Percentiles rank a stretch among this genome's conserved stretches.
phyloP scores from a whole-genome alignment of 768 basidiomycete species.

The Thelephora ganbajun region DNA sequence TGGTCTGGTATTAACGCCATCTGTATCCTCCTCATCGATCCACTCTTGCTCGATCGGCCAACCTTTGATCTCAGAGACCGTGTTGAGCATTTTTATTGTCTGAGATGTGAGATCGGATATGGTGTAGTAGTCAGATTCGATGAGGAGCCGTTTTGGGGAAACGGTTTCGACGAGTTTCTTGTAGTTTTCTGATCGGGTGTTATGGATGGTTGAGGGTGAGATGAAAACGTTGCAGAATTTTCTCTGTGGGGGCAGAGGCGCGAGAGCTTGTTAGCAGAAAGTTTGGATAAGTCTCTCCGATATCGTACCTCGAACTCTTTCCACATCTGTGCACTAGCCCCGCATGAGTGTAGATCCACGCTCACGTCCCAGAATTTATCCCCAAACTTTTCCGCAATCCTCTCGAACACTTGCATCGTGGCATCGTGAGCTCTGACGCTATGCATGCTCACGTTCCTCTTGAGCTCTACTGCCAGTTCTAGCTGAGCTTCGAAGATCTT shows the following conservation, averaged over 20 bases:
- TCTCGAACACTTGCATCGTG: slow-evolving; percentile 51
- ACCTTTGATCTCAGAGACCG: slow-evolving; percentile 60
- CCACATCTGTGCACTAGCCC: slow-evolving; percentile 69
- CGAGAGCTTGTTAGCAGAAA: not conserved
- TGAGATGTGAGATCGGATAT: slow-evolving; percentile 39
- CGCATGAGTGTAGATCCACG: slow-evolving; percentile 85
- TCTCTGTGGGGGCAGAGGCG: slow-evolving; percentile 27
- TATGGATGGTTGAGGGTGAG: slow-evolving; percentile 80
- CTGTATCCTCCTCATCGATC: slow-evolving; percentile 16
- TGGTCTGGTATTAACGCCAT: slow-evolving; percentile 12
- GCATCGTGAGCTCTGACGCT: slow-evolving; percentile 66
- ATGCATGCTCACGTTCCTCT: slow-evolving; percentile 74
- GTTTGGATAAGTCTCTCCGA: not conserved
- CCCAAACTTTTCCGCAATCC: slow-evolving; percentile 44
- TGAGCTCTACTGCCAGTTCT: slow-evolving; percentile 67
- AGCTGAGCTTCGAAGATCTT: slow-evolving; percentile 73
- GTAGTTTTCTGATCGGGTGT: slow-evolving; percentile 54
- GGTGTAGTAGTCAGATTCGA: slow-evolving; percentile 76
- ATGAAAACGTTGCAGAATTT: slow-evolving; percentile 67
- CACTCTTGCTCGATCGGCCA: slow-evolving; percentile 63
- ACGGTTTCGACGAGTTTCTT: slow-evolving; percentile 50
- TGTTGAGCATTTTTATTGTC: slow-evolving; percentile 68
- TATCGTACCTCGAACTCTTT: slow-evolving; percentile 52
- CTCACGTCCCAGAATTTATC: slow-evolving; percentile 51
- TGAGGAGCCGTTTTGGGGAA: slow-evolving; percentile 54